phyloP scores from a whole-genome alignment of 139 green algal species.

The Monoraphidium neglectum region DNA sequence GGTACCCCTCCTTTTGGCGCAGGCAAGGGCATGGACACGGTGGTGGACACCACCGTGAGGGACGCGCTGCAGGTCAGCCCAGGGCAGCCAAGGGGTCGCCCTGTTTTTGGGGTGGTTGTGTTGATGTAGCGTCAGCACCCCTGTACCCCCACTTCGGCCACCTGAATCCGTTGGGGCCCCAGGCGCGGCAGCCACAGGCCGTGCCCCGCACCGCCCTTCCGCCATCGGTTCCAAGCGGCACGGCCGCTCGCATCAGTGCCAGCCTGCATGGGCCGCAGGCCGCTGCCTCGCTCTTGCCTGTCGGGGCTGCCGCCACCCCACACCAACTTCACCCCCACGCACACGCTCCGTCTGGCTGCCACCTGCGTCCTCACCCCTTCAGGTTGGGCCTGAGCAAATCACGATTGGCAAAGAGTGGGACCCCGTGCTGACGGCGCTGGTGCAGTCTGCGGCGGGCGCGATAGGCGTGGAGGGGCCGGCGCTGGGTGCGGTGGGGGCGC shows the following conservation, averaged over 20 bases:
- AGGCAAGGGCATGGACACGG: conserved; percentile 9
- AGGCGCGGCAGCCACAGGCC: no score
- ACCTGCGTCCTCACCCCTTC: not conserved
- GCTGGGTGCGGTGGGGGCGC: not conserved
- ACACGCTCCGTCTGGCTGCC: no score
- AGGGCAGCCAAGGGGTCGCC: not conserved
- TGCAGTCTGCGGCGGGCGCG: not conserved
- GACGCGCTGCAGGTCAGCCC: conserved; percentile 9
- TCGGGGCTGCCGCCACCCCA: no score
- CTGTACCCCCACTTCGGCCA: not conserved
- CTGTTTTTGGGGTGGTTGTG: not conserved
- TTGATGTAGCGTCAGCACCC: not conserved
- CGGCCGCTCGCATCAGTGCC: not conserved
- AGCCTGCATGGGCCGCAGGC: no score
- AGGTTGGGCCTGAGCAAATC: conserved; percentile 11
- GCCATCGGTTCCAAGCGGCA: not conserved
- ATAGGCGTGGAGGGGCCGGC: not conserved
- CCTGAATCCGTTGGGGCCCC: not conserved
- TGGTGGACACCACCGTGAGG: conserved; percentile 12
- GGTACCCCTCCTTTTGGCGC: no score
- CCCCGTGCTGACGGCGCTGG: not conserved
- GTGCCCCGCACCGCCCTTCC: not conserved
- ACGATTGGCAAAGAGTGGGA: conserved; percentile 1
- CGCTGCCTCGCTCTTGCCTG: no score
- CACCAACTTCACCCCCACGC: no score